Percentiles rank a stretch among this genome's conserved stretches.
Evolutionary conservation across 2,329 filamentous ascomycete genomes (phyloP).

Genomic region (Cytospora leucostoma): DNA sequence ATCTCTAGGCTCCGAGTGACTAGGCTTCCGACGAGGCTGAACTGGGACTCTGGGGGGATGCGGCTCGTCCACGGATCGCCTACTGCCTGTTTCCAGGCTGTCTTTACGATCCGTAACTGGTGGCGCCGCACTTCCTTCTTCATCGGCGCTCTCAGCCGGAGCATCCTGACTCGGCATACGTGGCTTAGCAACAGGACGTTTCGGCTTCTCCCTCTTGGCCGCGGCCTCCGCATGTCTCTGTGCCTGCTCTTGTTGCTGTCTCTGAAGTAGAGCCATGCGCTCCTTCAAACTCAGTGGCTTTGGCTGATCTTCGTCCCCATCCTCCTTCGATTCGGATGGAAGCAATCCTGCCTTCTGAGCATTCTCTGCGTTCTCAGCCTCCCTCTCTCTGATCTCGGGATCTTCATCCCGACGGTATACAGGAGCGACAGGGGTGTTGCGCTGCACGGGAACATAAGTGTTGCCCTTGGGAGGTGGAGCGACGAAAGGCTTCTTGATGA

Average conservation of each 20-base stretch:
- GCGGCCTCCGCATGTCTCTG: constrained; percentile 75
- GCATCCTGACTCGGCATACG: constrained; percentile 51
- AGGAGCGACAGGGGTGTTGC: constrained; percentile 70
- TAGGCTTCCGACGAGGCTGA: constrained; percentile 51
- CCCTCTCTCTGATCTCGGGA: constrained; percentile 66
- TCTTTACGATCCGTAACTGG: constrained; percentile 48
- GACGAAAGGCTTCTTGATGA: constrained; percentile 97
- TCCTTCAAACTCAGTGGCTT: constrained; percentile 95
- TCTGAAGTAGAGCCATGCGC: constrained; percentile 89
- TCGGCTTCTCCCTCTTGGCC: constrained; percentile 85
- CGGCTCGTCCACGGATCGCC: constrained; percentile 55
- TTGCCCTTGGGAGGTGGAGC: constrained; percentile 91
- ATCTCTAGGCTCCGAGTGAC: constrained; percentile 53
- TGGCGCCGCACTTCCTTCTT: constrained; percentile 39
- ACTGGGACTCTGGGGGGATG: constrained; percentile 43
- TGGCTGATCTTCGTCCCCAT: constrained; percentile 72
- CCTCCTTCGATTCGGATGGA: constrained; percentile 47
- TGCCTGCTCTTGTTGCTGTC: constrained; percentile 89
- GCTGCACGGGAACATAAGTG: constrained; percentile 78
- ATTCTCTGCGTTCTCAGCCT: constrained; percentile 65
- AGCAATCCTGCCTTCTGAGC: constrained; percentile 69
- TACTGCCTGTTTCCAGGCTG: constrained; percentile 49
- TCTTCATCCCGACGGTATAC: constrained; percentile 88
- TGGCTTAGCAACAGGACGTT: constrained; percentile 70
- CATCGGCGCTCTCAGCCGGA: constrained; percentile 33